Evolutionary conservation across 106 monocot species (phyloP), one percentile per base, ranked within the genome.

Genomic region (Dioscorea alata): DNA sequence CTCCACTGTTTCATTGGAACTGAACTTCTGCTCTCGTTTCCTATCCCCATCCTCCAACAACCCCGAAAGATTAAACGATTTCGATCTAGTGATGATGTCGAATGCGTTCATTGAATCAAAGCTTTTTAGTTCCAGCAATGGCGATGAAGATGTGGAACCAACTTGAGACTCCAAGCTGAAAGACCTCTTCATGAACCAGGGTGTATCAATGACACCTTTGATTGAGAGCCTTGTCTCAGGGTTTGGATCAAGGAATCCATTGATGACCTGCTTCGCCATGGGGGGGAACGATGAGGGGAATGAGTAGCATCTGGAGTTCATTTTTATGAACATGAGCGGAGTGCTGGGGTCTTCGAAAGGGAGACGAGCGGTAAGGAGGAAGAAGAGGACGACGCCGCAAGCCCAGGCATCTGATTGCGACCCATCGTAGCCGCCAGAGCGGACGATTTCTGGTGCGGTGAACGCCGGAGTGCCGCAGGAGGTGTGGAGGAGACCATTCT

Each of bases 391-490:
- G 50, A 85, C 78, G n/a, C 81, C 81, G 59, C 84, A 88, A 4
- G 87, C 84, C 87, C 87, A 88, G 15, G 84, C 81, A 68, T 88
- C 87, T 16, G 82, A 77, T 25, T 68, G 66, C 15, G 83, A 53
- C 4, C 83, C 87, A 49, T 88, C 84, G 80, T 88, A 88, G 0
- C 75, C 83, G 24, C 16, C 32, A 5, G 71, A 56, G 20, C 65
- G 28, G 3, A 70, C 13, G 57, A 88, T 80, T 80, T 90, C 90
- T 8, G 90, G 90, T 15, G 90, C 90, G 23, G 83, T 68, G 73
- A 76, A 90, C 13, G 85, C 89, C 57, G 89, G 89, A 9, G 89
- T 89, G 17, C 89, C 89, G 64, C 89, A 89, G 10, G 79, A 70
- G 24, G 89, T 89, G 64, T 77, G 85, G 49, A 85, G 76, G 42